These are phyloP conservation scores for Aspergillus cejpii DNA, from an alignment of 2,329 filamentous ascomycete species.

Conservation along the genomic window DNA sequence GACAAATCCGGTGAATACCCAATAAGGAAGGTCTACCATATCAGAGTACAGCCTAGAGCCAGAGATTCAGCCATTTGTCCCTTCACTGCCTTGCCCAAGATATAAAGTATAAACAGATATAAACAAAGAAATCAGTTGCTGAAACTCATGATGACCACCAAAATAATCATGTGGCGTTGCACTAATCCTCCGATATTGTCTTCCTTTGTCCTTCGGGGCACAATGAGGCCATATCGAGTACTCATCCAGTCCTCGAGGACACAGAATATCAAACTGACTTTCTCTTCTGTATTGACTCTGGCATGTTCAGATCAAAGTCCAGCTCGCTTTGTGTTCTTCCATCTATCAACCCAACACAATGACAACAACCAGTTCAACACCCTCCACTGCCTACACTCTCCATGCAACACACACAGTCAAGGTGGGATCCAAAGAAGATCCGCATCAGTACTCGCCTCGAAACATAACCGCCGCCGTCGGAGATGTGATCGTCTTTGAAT, in stretches of 20 bases:
- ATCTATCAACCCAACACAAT: not conserved
- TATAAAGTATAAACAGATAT: not conserved
- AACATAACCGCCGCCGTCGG: constrained; percentile 27
- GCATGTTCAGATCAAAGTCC: not conserved
- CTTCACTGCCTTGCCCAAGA: no score
- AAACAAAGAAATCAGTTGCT: not conserved
- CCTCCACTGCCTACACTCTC: not conserved
- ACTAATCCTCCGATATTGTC: not conserved
- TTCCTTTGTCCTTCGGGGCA: not conserved
- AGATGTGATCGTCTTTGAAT: constrained; percentile 48
- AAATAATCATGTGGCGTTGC: not conserved
- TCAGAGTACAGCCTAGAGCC: no score
- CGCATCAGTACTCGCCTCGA: constrained; percentile 29
- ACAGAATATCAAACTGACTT: not conserved
- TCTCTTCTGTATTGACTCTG: not conserved
- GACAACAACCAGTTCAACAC: not conserved
- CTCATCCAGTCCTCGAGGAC: not conserved
- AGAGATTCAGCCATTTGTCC: no score
- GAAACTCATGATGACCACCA: not conserved
- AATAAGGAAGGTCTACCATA: no score
- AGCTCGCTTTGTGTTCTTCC: not conserved
- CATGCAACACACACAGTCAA: constrained; percentile 28
- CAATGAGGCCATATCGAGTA: not conserved
- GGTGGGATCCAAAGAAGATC: constrained; percentile 29
- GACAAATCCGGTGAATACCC: no score